Evolutionary conservation across 1,284 basidiomycete genomes (phyloP), one percentile per base, ranked within the genome.

Genomic region (Ustilago shanxiensis): DNA sequence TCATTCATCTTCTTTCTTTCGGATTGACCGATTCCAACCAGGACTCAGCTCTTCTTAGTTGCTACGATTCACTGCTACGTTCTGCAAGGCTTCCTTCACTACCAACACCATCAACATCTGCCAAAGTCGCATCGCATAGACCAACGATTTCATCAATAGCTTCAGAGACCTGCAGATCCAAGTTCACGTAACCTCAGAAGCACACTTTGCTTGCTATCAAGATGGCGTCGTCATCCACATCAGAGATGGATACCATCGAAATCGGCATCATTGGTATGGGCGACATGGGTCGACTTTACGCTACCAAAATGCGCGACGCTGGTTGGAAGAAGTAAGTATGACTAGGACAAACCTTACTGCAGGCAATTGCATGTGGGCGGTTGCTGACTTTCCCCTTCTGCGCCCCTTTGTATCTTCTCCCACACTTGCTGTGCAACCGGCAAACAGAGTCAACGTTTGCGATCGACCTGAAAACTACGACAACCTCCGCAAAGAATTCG

Each of bases 251-350:
- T 1, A 56, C 55, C 10, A 47, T 86, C 59, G 70, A 83, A 60
- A 79, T 87, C 54, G 87, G 87, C 31, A 83, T 88, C 75, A 88
- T 88, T 51, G 87, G 87, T 8, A 87, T 87, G 86, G 87, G 86
- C 35, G 86, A 95, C 70, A 99, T 98, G 96, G 96, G 96, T 4
- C 89, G 89, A 79, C 93, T 99, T 92, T 99, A 98, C 86, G 95
- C 95, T 0, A 90, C 89, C 41, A 87, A 89, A 45, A 88, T 98
- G 37, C 90, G 90, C 9, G 88, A 89, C 10, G 94, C 92, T 2
- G 95, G 95, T 1, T 94, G 92, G 88, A 93, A 91, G 60, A 66
- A 75, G 47, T 49, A 24, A 49, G 47, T 49, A 14, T 29, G 47
- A 49, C 26, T 24, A 9, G 22, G 47, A 49, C 14, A 28, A 16